phyloP scores from a whole-genome alignment of 768 basidiomycete genomes.

The Russula griseocarnosa region DNA sequence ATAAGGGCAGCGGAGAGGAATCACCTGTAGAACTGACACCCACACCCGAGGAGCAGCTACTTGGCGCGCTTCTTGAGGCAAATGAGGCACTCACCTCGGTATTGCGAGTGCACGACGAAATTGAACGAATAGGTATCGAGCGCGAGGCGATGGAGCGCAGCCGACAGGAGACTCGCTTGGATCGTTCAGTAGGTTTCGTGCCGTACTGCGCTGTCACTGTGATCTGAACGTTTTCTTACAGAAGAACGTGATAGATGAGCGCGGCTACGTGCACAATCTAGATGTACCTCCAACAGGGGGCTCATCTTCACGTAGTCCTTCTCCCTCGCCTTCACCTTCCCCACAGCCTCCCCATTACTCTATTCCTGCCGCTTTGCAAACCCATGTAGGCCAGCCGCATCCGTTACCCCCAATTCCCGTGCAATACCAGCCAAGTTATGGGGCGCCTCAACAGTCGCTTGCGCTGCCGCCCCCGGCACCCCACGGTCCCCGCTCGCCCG shows the following conservation, averaged over 20 bases:
- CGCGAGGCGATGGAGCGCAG: conserved; percentile 66
- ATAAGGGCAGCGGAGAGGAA: conserved; percentile 26
- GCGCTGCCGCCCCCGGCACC: conserved; percentile 67
- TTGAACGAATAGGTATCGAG: conserved; percentile 60
- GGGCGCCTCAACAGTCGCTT: conserved; percentile 39
- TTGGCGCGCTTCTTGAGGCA: conserved; percentile 68
- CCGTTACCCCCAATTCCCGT: conserved; percentile 39
- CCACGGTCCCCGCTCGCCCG: conserved; percentile 66
- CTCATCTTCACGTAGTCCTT: conserved; percentile 44
- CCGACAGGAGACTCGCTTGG: conserved; percentile 60
- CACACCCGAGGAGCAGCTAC: conserved; percentile 71
- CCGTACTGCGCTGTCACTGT: background rate
- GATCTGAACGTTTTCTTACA: conserved; percentile 26
- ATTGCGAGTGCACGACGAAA: conserved; percentile 71
- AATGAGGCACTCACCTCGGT: conserved; percentile 68
- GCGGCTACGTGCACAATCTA: conserved; percentile 31
- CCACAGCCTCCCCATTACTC: conserved; percentile 35
- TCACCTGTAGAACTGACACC: conserved; percentile 47
- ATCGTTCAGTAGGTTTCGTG: conserved; percentile 51
- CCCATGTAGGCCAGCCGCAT: conserved; percentile 34
- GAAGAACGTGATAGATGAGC: conserved; percentile 40
- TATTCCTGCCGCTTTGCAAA: conserved; percentile 33
- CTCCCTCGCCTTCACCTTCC: conserved; percentile 44
- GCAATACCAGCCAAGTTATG: conserved; percentile 28
- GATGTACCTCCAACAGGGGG: conserved; percentile 34